phyloP scores from a whole-genome alignment of 176 grass and related monocot species.

The Paspalum vaginatum region DNA sequence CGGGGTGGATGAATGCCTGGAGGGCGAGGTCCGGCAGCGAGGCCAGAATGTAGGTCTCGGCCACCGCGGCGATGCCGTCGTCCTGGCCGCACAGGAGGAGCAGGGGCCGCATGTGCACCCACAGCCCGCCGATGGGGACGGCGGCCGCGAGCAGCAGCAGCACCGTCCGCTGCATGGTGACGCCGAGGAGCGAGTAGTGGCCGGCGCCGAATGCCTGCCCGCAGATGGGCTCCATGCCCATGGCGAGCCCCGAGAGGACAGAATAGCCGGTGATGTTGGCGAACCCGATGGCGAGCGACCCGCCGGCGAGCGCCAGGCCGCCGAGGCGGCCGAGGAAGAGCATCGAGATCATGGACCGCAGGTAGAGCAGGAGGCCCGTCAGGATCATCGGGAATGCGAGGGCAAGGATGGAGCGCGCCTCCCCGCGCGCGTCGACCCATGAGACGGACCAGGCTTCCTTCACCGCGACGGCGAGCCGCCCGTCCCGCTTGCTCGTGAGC shows the following conservation, averaged over 20 bases:
- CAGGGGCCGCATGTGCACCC: slow-evolving; percentile 70
- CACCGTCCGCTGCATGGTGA: slow-evolving; percentile 74
- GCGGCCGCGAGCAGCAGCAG: slow-evolving; percentile 63
- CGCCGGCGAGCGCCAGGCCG: slow-evolving; percentile 70
- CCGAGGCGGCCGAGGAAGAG: slow-evolving; percentile 74
- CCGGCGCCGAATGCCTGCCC: slow-evolving; percentile 79
- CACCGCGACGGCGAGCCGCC: slow-evolving; percentile 34
- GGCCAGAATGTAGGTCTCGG: slow-evolving; percentile 79
- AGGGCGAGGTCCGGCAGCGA: slow-evolving; percentile 78
- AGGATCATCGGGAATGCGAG: slow-evolving; percentile 82
- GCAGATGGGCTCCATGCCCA: slow-evolving; percentile 93
- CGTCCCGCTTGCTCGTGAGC: slow-evolving; percentile 43
- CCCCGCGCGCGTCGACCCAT: slow-evolving; percentile 18
- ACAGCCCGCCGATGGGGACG: slow-evolving; percentile 69
- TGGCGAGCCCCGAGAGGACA: slow-evolving; percentile 81
- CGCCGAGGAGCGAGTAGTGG: slow-evolving; percentile 54
- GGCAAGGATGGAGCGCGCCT: slow-evolving; percentile 63
- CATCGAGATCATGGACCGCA: slow-evolving; percentile 95
- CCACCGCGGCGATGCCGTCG: slow-evolving; percentile 59
- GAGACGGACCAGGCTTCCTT: slow-evolving; percentile 40
- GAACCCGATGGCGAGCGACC: slow-evolving; percentile 82
- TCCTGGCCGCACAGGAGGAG: slow-evolving; percentile 84
- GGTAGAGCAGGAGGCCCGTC: slow-evolving; percentile 78
- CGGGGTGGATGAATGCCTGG: slow-evolving; percentile 79
- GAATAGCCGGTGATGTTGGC: slow-evolving; percentile 84